These are phyloP conservation scores for Schizosaccharomyces octosporus DNA, from an alignment of 805 yeast genomes.

Conservation along the genomic window DNA sequence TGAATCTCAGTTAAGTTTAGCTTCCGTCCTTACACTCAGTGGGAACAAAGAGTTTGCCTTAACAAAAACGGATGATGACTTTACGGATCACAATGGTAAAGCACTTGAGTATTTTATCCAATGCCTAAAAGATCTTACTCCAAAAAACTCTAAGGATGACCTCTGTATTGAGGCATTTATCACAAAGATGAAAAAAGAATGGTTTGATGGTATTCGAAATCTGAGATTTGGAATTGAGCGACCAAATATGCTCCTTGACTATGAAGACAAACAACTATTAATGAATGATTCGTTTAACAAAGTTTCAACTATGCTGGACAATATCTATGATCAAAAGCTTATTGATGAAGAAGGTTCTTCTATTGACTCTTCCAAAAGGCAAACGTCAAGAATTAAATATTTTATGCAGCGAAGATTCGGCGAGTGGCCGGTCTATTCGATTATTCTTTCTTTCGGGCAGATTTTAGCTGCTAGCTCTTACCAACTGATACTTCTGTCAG, in stretches of 20 bases:
- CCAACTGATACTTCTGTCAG: neutral
- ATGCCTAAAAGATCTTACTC: neutral
- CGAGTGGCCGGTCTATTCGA: slow-evolving; percentile 1
- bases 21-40: neutral
- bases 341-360: neutral
- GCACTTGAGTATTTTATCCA: neutral
- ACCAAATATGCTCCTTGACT: neutral
- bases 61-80: neutral
- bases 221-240: neutral
- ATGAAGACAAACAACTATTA: neutral
- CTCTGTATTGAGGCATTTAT: neutral
- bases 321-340: neutral
- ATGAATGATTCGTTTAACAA: neutral
- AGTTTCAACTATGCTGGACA: no score
- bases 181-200: neutral
- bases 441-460: neutral
- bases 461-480: neutral
- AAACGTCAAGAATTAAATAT: neutral
- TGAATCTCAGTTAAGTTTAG: neutral
- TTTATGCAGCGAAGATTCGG: slow-evolving; percentile 1
- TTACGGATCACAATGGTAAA: neutral
- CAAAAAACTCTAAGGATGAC: neutral
- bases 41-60: neutral
- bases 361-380: neutral
- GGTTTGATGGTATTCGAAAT: neutral